A percentile compares a stretch with the other conserved stretches of the same genome.
Evolutionary conservation across 805 yeast species (phyloP).

Genomic region (Middelhovenomyces tepae): DNA sequence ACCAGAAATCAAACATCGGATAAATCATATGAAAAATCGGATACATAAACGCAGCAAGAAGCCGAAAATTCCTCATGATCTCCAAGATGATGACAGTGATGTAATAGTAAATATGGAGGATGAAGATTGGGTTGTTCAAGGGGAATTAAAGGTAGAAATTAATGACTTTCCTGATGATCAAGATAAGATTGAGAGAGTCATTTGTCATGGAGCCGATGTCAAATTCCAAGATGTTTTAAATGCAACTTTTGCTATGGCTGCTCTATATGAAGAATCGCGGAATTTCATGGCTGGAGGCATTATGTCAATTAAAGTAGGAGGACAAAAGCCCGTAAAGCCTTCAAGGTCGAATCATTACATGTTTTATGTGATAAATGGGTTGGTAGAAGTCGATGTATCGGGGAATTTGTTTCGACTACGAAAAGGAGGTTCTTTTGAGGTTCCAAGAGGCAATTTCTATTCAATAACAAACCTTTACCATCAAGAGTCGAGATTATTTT

Average conservation of each 20-base stretch:
- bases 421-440: conserved; percentile 69
- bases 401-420: conserved; percentile 51
- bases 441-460: conserved; percentile 72
- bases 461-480: conserved; percentile 55
- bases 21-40: background rate
- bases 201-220: conserved; percentile 54
- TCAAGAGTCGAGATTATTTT: conserved; percentile 54
- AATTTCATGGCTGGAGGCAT: conserved; percentile 15
- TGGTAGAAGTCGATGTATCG: conserved; percentile 56
- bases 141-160: background rate
- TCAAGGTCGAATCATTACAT: conserved; percentile 63
- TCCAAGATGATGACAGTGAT: no score
- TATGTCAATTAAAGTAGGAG: conserved; percentile 26
- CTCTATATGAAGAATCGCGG: conserved; percentile 42
- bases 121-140: background rate
- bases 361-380: conserved; percentile 67
- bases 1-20: background rate
- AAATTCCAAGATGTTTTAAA: conserved; percentile 33
- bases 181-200: conserved; percentile 24
- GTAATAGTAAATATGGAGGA: background rate
- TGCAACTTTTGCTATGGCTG: conserved; percentile 53
- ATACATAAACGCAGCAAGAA: background rate
- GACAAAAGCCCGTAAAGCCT: conserved; percentile 49
- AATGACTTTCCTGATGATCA: conserved; percentile 24
- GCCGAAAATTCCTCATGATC: background rate